Evolutionary conservation across 2,329 filamentous ascomycete species (phyloP), one percentile per base, ranked within the genome.

Genomic region (Phialocephala subalpina): DNA sequence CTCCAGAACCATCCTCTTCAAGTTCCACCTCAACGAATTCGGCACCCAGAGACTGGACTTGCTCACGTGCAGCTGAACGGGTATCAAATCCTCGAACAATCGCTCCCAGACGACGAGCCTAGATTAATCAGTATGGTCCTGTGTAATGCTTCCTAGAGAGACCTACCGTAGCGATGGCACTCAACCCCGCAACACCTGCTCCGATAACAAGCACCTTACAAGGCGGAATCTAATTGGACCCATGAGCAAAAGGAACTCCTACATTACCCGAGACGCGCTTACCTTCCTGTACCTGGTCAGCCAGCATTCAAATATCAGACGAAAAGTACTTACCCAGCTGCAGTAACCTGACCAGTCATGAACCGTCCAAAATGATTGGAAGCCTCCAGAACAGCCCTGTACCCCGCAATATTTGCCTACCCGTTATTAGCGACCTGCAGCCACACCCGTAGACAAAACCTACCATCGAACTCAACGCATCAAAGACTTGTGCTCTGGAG

Each of bases 31-130:
- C 92, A 71, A 97, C 87, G 73, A 97, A 97, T 75, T 97, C 94
- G 20, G 93, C 94, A 29, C 94, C 94, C 0, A 97, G 86, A 5
- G 93, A 97, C 77, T 97, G 92, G 1, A 97, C 93, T 79, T 97
- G 94, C 78, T 97, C 94, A 49, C 92, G 88, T 27, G 91, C 93
- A 11, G 92, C 94, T n/a, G 92, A 84, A 14, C 94, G 87, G n/a
- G 93, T 97, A 74, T 97, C 94, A 70, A 97, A 97, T 1, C 93
- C 93, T 66, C 93, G 90, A 2, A 97, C 93, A 69, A 97, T 95
- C 20, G 94, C 94, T 33, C 94, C 94, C 84, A 97, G 89, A 58
- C 93, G 88, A 63, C 92, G 88, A 52, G 93, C 93, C 82, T 84
- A 70, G 16, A 64, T 62, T 40, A 38, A 60, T 69, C 53, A 70